Evolutionary conservation across 352 stramenopile genomes (phyloP).

Genomic region (Pythium folliculosum): DNA sequence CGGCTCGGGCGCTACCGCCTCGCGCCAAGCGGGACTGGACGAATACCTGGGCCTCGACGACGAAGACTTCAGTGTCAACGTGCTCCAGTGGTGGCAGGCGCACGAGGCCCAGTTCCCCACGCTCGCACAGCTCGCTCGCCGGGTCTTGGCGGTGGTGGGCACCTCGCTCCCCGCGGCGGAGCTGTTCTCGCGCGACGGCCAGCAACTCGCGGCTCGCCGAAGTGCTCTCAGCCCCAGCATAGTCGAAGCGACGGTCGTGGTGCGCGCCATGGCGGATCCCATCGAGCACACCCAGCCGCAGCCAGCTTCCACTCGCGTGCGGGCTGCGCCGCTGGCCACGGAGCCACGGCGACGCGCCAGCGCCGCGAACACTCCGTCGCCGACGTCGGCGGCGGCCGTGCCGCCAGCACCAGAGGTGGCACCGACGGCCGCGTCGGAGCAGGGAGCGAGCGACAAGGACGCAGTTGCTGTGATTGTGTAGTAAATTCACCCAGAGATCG

Average conservation of each 20-base stretch:
- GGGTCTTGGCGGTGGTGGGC: slow-evolving; percentile 13
- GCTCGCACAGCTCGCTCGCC: slow-evolving; percentile 15
- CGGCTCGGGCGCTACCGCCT: neutral
- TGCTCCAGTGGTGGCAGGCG: slow-evolving; percentile 23
- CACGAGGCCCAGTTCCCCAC: slow-evolving; percentile 20
- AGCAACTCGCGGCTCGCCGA: slow-evolving; percentile 11
- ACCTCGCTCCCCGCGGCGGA: slow-evolving; percentile 12
- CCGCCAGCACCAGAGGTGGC: neutral
- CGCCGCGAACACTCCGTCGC: neutral
- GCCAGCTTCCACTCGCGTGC: neutral
- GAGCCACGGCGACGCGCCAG: neutral
- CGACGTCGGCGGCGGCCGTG: neutral
- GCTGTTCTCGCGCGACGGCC: slow-evolving; percentile 10
- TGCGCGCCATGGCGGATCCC: neutral
- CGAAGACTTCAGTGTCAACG: slow-evolving; percentile 26
- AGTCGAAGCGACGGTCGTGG: slow-evolving; percentile 9
- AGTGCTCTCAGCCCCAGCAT: slow-evolving; percentile 1
- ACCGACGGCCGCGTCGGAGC: neutral
- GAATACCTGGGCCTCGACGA: slow-evolving; percentile 20
- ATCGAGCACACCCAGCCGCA: neutral
- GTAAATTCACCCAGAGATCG: neutral
- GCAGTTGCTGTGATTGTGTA: neutral
- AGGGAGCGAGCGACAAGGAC: slow-evolving; percentile 1
- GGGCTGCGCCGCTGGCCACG: neutral
- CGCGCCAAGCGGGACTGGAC: slow-evolving; percentile 1